Percentiles rank a stretch among this genome's conserved stretches.
These are phyloP conservation scores for Aspergillus nanangensis DNA, from an alignment of 495 filamentous ascomycete species.

Conservation along the genomic window DNA sequence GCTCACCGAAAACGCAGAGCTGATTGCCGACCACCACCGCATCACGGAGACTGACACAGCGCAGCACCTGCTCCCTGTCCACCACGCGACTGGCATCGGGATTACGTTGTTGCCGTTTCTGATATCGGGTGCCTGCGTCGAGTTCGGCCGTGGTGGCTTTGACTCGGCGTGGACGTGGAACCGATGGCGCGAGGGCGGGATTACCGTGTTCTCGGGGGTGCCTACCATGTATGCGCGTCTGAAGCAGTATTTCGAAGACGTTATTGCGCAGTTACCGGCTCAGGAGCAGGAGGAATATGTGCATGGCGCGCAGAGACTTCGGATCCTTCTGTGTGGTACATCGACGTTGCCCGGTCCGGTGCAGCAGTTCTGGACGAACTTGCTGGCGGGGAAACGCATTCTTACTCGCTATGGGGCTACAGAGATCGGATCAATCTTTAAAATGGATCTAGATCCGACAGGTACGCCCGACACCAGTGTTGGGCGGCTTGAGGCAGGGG, in stretches of 20 bases:
- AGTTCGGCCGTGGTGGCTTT: conserved; percentile 43
- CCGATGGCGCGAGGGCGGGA: conserved; percentile 35
- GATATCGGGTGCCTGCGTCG: conserved; percentile 36
- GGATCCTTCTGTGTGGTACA: conserved; percentile 42
- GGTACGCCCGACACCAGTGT: conserved; percentile 28
- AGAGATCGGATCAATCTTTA: conserved; percentile 45
- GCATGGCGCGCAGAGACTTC: conserved; percentile 31
- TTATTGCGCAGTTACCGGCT: conserved; percentile 5
- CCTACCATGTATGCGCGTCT: conserved; percentile 50
- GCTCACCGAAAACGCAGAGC: conserved; percentile 21
- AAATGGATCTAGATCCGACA: conserved; percentile 28
- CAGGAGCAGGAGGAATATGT: conserved; percentile 25
- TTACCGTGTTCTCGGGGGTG: conserved; percentile 46
- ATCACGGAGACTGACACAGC: conserved; percentile 22
- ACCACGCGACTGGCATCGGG: conserved; percentile 44
- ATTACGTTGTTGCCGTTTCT: conserved; percentile 45
- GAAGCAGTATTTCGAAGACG: conserved; percentile 40
- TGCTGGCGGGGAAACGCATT: conserved; percentile 33
- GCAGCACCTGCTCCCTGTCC: conserved; percentile 41
- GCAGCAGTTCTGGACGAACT: conserved; percentile 39
- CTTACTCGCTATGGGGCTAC: conserved; percentile 44
- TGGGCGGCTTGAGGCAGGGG: conserved; percentile 36
- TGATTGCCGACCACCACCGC: conserved; percentile 22
- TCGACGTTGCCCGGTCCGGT: conserved; percentile 42
- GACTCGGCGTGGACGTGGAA: conserved; percentile 47